phyloP scores from a whole-genome alignment of 2,329 filamentous ascomycete species.

The Ascochyta fabae region DNA sequence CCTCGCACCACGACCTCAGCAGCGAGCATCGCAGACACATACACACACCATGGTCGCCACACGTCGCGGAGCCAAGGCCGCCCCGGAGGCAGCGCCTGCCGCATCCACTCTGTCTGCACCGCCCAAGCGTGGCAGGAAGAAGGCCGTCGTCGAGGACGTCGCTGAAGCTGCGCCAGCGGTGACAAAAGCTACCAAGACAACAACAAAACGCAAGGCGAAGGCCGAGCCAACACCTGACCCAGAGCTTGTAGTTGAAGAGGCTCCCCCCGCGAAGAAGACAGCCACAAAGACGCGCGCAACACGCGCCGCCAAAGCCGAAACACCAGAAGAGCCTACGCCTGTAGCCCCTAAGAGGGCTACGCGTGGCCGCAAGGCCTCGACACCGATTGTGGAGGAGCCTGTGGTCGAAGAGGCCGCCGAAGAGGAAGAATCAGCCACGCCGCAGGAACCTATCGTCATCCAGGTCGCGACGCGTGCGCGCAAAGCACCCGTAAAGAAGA shows the following conservation, averaged over 20 bases:
- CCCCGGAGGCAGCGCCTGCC: constrained; percentile 32
- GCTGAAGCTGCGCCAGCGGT: constrained; percentile 24
- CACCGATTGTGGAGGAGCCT: constrained; percentile 21
- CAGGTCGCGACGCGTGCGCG: constrained; percentile 37
- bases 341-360: constrained; percentile 33
- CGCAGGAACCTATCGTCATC: constrained; percentile 24
- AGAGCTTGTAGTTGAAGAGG: constrained; percentile 16
- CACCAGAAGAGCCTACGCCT: constrained; percentile 22
- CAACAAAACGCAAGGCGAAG: constrained; percentile 31
- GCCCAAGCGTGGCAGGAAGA: constrained; percentile 42
- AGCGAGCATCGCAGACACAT: constrained; percentile 24
- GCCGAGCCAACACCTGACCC: constrained; percentile 21
- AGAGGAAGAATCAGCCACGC: constrained; percentile 22
- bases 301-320: constrained; percentile 30
- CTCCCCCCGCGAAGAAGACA: constrained; percentile 26
- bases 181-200: constrained; percentile 29
- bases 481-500: constrained; percentile 30
- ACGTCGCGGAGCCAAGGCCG: constrained; percentile 37
- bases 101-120: constrained; percentile 39
- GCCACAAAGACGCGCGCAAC: constrained; percentile 27
- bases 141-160: constrained; percentile 30
- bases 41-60: constrained; percentile 40
- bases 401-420: constrained; percentile 12
- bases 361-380: constrained; percentile 30
- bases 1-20: constrained; percentile 11